Conservation (phyloP, 306 rosid species). For the Coriaria nepalensis region DNA sequence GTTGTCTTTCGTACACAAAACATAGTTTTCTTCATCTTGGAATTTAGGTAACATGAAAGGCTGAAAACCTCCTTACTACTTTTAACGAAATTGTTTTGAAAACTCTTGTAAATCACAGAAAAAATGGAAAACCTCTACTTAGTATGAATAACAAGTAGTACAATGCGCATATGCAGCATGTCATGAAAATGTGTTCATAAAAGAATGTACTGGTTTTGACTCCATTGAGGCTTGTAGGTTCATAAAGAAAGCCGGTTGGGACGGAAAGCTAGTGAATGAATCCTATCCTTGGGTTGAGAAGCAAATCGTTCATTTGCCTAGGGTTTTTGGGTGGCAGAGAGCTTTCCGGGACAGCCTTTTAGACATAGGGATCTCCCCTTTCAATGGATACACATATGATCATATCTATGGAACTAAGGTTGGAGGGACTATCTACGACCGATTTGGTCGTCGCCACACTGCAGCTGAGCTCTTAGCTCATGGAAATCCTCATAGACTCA, state of each 20-base stretch:
- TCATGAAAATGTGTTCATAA: not conserved
- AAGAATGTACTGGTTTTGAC: not conserved
- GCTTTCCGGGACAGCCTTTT: slow-evolving; percentile 70
- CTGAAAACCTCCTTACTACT: too few relatives aligned
- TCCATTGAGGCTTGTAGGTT: slow-evolving; percentile 35
- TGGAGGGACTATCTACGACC: slow-evolving; percentile 86
- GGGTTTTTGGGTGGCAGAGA: slow-evolving; percentile 38
- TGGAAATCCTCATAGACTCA: slow-evolving; percentile 48
- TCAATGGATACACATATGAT: slow-evolving; percentile 89
- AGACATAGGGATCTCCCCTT: slow-evolving; percentile 70
- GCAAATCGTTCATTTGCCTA: slow-evolving; percentile 71
- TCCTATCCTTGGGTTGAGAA: slow-evolving; percentile 81
- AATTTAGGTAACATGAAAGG: too few relatives aligned
- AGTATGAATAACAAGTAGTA: too few relatives aligned
- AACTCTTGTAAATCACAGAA: too few relatives aligned
- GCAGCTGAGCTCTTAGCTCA: slow-evolving; percentile 74
- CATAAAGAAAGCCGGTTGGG: slow-evolving; percentile 59
- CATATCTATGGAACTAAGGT: slow-evolving; percentile 83
- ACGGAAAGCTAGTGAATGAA: slow-evolving; percentile 49
- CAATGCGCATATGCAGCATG: too few relatives aligned
- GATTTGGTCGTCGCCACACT: slow-evolving; percentile 72
- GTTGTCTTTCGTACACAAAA: too few relatives aligned
- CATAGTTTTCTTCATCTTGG: too few relatives aligned
- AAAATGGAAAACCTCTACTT: too few relatives aligned
- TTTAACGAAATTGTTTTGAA: too few relatives aligned